Conservation (phyloP, 768 basidiomycete genomes). For the Panaeolus papilionaceus region DNA sequence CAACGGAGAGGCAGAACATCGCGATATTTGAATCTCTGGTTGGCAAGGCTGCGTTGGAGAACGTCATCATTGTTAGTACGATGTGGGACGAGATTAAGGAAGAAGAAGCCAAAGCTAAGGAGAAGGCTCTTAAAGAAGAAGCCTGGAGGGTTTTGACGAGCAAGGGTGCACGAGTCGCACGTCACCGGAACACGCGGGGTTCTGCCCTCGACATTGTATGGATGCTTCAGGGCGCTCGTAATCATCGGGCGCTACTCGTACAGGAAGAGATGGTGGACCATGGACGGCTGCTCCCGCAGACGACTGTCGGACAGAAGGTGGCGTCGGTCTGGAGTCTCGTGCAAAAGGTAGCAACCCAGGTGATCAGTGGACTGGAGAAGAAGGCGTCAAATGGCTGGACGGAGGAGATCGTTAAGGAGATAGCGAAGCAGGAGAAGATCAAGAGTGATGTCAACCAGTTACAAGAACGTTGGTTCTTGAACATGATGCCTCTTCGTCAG, state of each 20-base stretch:
- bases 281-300: conserved; percentile 11
- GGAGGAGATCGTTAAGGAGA: not conserved
- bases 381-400: not conserved
- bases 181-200: conserved; percentile 3
- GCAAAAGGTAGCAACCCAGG: not conserved
- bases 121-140: conserved; percentile 14
- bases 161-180: conserved; percentile 7
- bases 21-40: conserved; percentile 56
- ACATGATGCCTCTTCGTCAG: no score
- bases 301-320: conserved; percentile 16
- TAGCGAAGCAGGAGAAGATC: not conserved
- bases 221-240: not conserved
- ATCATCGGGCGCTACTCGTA: conserved; percentile 11
- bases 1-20: conserved; percentile 49
- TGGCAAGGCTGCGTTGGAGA: conserved; percentile 45
- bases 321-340: not conserved
- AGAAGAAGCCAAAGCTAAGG: conserved; percentile 12
- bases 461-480: not conserved
- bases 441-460: not conserved
- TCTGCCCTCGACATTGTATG: conserved; percentile 15
- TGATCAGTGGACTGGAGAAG: not conserved
- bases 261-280: conserved; percentile 21
- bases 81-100: conserved; percentile 45
- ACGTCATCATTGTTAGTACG: conserved; percentile 55
- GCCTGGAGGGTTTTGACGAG: conserved; percentile 24